Evolutionary conservation across 2,329 filamentous ascomycete species (phyloP), one percentile per base, ranked within the genome.

Genomic region (Diaporthe sp.): DNA sequence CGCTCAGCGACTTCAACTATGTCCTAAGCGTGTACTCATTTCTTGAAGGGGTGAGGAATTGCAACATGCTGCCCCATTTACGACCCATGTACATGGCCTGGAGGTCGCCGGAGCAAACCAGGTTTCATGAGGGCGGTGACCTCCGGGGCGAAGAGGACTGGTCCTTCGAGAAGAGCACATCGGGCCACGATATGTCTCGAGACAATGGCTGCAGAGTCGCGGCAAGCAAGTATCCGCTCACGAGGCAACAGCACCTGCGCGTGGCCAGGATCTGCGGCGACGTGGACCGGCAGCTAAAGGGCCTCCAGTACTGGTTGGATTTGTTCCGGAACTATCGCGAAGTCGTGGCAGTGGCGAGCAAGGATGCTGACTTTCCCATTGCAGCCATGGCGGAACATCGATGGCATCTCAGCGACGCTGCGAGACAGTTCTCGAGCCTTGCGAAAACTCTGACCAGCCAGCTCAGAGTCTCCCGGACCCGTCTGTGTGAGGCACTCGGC

Each of bases 101-200:
- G 70, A 63, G 42, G 47, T 35, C 35, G n/a, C 44, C 70, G 47
- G 70, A 53, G 47, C 70, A 71, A n/a, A 13, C 12, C 44, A 51
- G 10, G 35, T 27, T 63, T 10, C 55, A 71, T 7, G 27, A n/a
- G 35, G 9, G 9, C 30, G n/a, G 5, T 15, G 25, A 17, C n/a
- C 37, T 42, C 47, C 6, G 4, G 25, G 25, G 13, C 17, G n/a
- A 37, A 35, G 70, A 55, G 9, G 12, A 44, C 10, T 7, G 22
- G 12, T 15, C 44, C 7, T 27, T 27, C 1, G 27, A 19, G 12
- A 8, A 37, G 17, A 27, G 27, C 59, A 19, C 4, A 35, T 13
- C 25, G 19, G 32, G 32, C 32, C 25, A 30, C 15, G 35, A 17
- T 1, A 13, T 4, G 17, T 51, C 37, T 7, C 15, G 53, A 35